Evolutionary conservation across 2,329 filamentous ascomycete species (phyloP).

Genomic region (Chaetomium olivaceum): DNA sequence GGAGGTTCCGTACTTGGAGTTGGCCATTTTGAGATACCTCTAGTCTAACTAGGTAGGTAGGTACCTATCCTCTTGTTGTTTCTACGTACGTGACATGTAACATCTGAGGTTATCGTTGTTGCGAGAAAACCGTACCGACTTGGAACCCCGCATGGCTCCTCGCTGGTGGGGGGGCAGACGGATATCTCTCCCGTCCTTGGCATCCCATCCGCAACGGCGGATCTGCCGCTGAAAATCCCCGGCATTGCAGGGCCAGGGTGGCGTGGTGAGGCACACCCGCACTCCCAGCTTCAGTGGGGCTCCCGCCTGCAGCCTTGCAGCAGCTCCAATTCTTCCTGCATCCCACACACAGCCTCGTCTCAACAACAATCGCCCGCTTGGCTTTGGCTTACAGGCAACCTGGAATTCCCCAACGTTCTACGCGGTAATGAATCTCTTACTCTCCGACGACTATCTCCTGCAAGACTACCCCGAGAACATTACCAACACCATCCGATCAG

Average conservation of each 20-base stretch:
- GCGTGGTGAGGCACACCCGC: too few relatives aligned
- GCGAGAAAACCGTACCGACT: not conserved
- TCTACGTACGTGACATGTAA: not conserved
- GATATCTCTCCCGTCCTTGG: not conserved
- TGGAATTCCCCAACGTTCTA: constrained; percentile 22
- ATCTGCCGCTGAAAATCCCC: constrained; percentile 18
- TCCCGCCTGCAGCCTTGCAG: constrained; percentile 25
- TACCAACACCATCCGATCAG: constrained; percentile 78
- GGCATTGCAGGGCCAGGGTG: too few relatives aligned
- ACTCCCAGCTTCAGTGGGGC: constrained; percentile 5
- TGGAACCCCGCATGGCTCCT: constrained; percentile 14
- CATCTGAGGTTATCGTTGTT: not conserved
- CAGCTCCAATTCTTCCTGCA: constrained; percentile 3
- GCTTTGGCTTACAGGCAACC: not conserved
- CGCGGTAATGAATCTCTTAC: constrained; percentile 56
- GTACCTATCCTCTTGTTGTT: not conserved
- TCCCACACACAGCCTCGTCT: constrained; percentile 1
- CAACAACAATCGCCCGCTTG: constrained; percentile 4
- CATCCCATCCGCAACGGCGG: not conserved
- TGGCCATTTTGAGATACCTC: constrained; percentile 48
- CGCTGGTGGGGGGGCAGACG: not conserved
- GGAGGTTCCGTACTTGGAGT: constrained; percentile 51
- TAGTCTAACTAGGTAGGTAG: not conserved
- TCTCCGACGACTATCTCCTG: constrained; percentile 64
- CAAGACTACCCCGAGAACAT: constrained; percentile 90